These are phyloP conservation scores for Petunia axillaris DNA, from an alignment of 257 asterid genomes.

Conservation along the genomic window DNA sequence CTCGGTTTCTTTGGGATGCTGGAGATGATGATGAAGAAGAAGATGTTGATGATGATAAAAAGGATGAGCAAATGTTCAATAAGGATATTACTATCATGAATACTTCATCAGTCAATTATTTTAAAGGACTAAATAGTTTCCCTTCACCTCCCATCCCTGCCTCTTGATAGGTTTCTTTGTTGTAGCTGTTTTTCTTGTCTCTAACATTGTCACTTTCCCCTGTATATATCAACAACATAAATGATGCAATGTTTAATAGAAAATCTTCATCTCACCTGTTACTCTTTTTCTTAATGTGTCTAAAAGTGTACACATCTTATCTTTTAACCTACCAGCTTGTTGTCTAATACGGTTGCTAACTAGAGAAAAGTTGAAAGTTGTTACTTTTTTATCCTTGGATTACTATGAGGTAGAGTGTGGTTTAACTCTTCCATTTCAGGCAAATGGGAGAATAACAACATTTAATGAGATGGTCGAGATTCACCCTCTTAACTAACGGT, in stretches of 20 bases:
- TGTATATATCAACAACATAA: not conserved
- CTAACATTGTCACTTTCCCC: not conserved
- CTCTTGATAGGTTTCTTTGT: not conserved
- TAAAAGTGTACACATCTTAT: no score
- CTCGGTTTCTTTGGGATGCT: constrained; percentile 6
- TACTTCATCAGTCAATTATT: not conserved
- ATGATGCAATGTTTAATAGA: not conserved
- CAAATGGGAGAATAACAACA: not conserved
- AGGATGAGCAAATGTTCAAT: not conserved
- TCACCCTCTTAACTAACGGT: no score
- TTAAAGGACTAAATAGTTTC: constrained; percentile 8
- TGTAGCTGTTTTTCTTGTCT: not conserved
- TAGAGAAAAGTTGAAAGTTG: not conserved
- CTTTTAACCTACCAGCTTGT: not conserved
- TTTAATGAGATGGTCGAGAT: no score
- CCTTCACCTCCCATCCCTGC: not conserved
- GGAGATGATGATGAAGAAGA: not conserved
- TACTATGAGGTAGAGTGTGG: not conserved
- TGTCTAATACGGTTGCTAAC: not conserved
- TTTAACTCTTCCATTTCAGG: no score
- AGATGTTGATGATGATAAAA: not conserved
- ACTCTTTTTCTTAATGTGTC: not conserved
- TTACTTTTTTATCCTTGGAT: not conserved
- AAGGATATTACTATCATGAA: not conserved
- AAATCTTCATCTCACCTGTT: not conserved